Conservation (phyloP, 148 eudicot species). For the Camellia sinensis region DNA sequence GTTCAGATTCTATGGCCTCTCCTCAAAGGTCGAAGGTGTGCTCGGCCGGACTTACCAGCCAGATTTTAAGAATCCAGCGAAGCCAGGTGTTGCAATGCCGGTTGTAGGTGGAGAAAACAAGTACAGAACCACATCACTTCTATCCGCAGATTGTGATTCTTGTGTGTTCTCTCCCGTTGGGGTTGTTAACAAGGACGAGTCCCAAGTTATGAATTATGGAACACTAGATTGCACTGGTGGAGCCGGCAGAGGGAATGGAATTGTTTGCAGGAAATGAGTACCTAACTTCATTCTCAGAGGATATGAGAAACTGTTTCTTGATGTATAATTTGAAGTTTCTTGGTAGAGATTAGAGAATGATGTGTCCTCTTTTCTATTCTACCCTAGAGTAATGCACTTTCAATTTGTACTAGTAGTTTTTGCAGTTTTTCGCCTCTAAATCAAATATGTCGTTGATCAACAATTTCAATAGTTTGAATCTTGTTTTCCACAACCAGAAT, state of each 20-base stretch:
- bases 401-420: neutral
- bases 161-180: slow-evolving; percentile 40
- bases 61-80: slow-evolving; percentile 59
- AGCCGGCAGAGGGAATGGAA: slow-evolving; percentile 39
- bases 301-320: neutral
- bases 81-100: slow-evolving; percentile 67
- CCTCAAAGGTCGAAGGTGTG: slow-evolving; percentile 53
- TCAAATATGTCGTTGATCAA: neutral
- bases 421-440: no score
- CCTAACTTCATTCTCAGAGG: neutral
- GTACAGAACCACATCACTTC: slow-evolving; percentile 48
- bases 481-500: neutral
- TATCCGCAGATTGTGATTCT: slow-evolving; percentile 47
- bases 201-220: slow-evolving; percentile 26
- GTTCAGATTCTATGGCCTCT: slow-evolving; percentile 46
- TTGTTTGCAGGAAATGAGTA: slow-evolving; percentile 49
- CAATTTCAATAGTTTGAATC: neutral
- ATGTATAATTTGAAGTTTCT: slow-evolving; percentile 4
- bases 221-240: slow-evolving; percentile 37
- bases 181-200: slow-evolving; percentile 20
- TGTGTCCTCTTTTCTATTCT: neutral
- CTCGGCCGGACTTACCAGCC: slow-evolving; percentile 67
- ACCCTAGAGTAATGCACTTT: neutral
- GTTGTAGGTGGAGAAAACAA: slow-evolving; percentile 70
- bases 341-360: neutral